Evolutionary conservation across 345 rosid species (phyloP).

Genomic region (Brassica rapa): DNA sequence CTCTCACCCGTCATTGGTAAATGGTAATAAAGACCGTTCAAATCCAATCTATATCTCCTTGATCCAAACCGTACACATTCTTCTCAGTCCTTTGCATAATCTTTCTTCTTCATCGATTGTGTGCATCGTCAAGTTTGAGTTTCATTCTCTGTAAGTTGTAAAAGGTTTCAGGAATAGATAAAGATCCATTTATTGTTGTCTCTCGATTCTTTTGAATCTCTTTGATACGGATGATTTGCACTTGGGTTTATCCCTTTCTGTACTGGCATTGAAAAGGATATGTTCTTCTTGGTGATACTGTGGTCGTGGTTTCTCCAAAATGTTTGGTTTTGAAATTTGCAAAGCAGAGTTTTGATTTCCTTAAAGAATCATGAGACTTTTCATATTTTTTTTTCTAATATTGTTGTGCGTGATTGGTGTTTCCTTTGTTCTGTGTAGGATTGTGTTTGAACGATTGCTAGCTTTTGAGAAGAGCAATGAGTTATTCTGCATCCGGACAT

Average conservation of each 20-base stretch:
- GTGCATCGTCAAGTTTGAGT: constrained; percentile 6
- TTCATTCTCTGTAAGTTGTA: constrained; percentile 27
- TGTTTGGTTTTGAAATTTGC: neutral
- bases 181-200: neutral
- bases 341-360: constrained; percentile 8
- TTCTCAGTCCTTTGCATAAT: neutral
- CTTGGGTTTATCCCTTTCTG: neutral
- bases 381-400: neutral
- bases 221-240: no score
- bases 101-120: neutral
- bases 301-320: neutral
- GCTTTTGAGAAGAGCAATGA: constrained; percentile 53
- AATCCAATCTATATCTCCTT: constrained; percentile 26
- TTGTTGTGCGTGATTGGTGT: neutral
- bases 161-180: constrained; percentile 9
- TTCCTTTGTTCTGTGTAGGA: constrained; percentile 20
- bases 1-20: no score
- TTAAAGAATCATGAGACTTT: neutral
- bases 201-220: neutral
- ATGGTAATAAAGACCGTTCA: constrained; percentile 23
- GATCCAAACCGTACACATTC: neutral
- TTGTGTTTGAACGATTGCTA: constrained; percentile 41
- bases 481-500: constrained; percentile 49
- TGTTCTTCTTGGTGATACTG: constrained; percentile 9
- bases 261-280: neutral